Percentiles rank a stretch among this genome's conserved stretches.
Evolutionary conservation across 192 early-diverging fungal species (phyloP).

Genomic region (Coemansia sp.): DNA sequence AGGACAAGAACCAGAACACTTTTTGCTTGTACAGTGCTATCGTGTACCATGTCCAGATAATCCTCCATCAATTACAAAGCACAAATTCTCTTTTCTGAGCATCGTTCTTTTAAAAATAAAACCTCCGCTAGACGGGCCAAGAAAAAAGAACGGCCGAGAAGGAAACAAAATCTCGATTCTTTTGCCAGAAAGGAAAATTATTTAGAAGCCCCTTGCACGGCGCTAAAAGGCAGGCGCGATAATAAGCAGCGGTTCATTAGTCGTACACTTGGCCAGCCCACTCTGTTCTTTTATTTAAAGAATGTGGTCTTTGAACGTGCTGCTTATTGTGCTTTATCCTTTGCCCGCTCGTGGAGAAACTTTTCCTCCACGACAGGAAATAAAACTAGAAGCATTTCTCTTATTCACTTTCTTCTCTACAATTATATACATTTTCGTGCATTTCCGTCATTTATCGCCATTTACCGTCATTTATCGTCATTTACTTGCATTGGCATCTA

Average conservation of each 20-base stretch:
- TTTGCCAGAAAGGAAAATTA: not conserved
- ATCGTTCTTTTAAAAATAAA: no score
- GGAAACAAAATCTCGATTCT: not conserved
- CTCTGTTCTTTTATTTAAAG: not conserved
- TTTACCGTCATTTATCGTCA: not conserved
- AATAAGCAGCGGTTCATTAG: not conserved
- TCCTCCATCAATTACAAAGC: no score
- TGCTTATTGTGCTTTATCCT: not conserved
- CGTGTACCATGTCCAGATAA: no score
- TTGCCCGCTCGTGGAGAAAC: not conserved
- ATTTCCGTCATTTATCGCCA: not conserved
- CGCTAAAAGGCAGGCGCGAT: not conserved
- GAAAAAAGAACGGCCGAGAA: not conserved
- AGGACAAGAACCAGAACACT: no score
- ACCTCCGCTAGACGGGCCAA: not conserved
- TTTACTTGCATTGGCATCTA: conserved; percentile 9
- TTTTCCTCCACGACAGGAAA: not conserved
- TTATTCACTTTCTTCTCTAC: conserved; percentile 2
- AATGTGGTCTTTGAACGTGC: not conserved
- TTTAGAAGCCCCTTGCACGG: no score
- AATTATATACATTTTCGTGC: not conserved
- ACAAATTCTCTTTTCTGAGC: no score
- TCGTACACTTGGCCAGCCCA: not conserved
- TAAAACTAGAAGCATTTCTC: not conserved
- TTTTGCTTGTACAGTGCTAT: no score